Evolutionary conservation across 208 protist genomes (phyloP), one percentile per base, ranked within the genome.

Genomic region (Phytomonas sp.): DNA sequence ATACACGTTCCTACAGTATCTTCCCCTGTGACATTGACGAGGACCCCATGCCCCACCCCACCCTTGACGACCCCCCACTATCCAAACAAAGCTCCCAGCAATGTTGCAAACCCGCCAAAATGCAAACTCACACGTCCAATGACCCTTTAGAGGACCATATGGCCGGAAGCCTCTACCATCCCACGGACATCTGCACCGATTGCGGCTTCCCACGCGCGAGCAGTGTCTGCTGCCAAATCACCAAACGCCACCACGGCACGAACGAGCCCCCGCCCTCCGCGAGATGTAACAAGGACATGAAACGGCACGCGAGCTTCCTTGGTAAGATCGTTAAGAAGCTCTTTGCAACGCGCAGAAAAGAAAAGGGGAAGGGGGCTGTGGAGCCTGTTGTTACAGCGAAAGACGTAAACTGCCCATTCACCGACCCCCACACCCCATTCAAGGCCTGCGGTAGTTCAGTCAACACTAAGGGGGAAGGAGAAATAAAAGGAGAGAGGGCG

Each of bases 91-190:
- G 7, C 36, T 40, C 36, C 36, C 4, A 49, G 14, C 6, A 49
- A 19, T 4, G 12, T 12, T 23, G 40, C 1, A 49, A 49, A 16
- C 10, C 40, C 40, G 40, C 40, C 40, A 49, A 49, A 19, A 3
- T 3, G 40, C 2, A 2, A 4, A 4, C 3, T 49, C 40, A 4
- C 14, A 2, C 40, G 40, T 4, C 6, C 10, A 19, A 66, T 23
- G 70, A 74, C 16, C 74, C 76, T 66, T 73, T 82, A 29, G 74
- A 82, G 31, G 74, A 86, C 60, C 81, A 87, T 75, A 84, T 89
- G 79, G 11, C 64, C 8, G 77, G 71, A 45, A 87, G 81, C 59
- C 32, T 61, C 34, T 85, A 79, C 66, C 0, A 14, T 23, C 60
- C 67, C 3, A 72, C 11, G 8, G 81, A 86, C 49, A 67, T 85